phyloP scores from a whole-genome alignment of 1,284 basidiomycete genomes.

The Schizophyllum commune region DNA sequence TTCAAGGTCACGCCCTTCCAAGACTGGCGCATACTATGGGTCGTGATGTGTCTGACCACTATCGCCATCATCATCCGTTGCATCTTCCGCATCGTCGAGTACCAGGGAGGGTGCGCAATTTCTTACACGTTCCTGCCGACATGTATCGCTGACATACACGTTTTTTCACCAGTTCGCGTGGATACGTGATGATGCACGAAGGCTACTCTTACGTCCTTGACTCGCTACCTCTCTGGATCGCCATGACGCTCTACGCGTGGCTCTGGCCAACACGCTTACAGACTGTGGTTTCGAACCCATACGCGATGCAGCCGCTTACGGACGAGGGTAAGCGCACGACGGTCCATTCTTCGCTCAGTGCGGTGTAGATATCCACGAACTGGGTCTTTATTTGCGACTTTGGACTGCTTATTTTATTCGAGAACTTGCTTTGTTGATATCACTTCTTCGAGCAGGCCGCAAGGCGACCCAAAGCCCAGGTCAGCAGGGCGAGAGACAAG shows the following conservation, averaged over 20 bases:
- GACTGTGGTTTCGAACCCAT: no score
- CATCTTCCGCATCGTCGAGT: constrained; percentile 14
- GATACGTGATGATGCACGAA: constrained; percentile 11
- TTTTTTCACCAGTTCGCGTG: constrained; percentile 3
- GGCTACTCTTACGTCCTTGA: constrained; percentile 15
- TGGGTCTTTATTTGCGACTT: no score
- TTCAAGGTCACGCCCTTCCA: constrained; percentile 9
- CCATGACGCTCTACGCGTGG: constrained; percentile 13
- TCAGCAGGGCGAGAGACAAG: no score
- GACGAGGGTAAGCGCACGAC: no score
- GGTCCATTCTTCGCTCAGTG: no score
- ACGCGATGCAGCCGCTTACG: no score
- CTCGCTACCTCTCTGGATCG: constrained; percentile 14
- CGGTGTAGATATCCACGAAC: no score
- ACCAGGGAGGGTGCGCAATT: constrained; percentile 11
- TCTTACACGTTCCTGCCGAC: neutral
- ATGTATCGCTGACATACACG: neutral
- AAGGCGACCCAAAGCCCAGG: no score
- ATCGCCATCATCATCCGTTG: constrained; percentile 13
- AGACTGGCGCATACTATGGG: constrained; percentile 15
- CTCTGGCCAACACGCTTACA: constrained; percentile 14
- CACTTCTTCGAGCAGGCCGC: no score
- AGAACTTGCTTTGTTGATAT: no score
- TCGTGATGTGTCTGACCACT: constrained; percentile 10
- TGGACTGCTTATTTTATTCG: no score